Evolutionary conservation across 2,329 filamentous ascomycete genomes (phyloP), one percentile per base, ranked within the genome.

Genomic region (Zymoseptoria crescenta): DNA sequence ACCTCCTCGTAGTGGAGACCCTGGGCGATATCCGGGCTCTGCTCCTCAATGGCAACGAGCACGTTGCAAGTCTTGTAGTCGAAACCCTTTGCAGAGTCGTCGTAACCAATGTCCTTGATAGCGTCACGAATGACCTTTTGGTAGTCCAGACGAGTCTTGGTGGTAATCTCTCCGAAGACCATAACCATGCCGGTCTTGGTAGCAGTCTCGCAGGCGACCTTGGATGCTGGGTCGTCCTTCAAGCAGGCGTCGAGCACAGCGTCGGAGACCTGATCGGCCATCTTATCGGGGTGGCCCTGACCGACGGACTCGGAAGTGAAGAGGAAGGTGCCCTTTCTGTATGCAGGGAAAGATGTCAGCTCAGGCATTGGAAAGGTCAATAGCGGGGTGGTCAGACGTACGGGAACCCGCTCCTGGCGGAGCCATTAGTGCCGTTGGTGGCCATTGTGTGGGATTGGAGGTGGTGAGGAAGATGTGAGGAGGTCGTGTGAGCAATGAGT

Each of bases 21-120:
- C 82, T 97, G 94, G 70, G 94, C 94, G 74, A 99, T 99, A 79
- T 99, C 94, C 73, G 93, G 89, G 62, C 93, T 97, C 81, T 99
- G 94, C 82, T 99, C 86, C 87, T 99, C 94, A 78, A 99, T 96
- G 80, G 93, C 94, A 72, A 97, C 92, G 70, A 97, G 87, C 74
- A 99, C 85, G 83, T 96, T 97, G 83, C 89, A 93, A 70, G 94
- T 99, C 88, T 97, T 97, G 91, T 96, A 96, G 83, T 99, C 94
- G 80, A 99, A 99, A 65, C 94, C 94, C 87, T 99, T 99, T 72
- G 84, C 83, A 58, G 94, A 97, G 79, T 88, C 85, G 80, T 99
- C 94, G 80, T 97, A 99, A 72, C 94, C 94, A 74, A 99, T 99
- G 75, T 96, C 93, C 86, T 96, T 93, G 85, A 99, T 91, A 75